A percentile compares a stretch with the other conserved stretches of the same genome.
phyloP scores from a whole-genome alignment of 1,284 basidiomycete genomes.

The Trametes hirsuta region DNA sequence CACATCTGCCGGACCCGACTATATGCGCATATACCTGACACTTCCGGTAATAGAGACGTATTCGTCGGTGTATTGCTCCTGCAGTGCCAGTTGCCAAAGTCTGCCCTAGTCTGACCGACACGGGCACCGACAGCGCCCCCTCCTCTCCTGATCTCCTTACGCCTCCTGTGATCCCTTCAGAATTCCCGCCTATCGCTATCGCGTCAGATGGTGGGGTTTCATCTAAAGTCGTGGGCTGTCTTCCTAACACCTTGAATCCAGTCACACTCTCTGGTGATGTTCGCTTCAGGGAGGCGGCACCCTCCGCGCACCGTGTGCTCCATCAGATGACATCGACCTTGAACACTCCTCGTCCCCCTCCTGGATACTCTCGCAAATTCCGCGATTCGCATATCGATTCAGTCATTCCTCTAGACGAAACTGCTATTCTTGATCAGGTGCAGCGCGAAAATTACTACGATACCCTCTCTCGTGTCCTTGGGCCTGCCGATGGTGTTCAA shows the following conservation, averaged over 20 bases:
- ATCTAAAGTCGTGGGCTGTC: no score
- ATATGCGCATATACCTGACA: slow-evolving; percentile 14
- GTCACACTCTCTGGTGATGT: neutral
- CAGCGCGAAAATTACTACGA: slow-evolving; percentile 57
- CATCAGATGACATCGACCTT: neutral
- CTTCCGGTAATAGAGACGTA: slow-evolving; percentile 9
- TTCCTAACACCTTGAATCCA: neutral
- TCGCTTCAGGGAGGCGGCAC: neutral
- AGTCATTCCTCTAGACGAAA: slow-evolving; percentile 7
- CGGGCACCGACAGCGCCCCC: neutral
- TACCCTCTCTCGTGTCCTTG: slow-evolving; percentile 51
- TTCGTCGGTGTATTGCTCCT: slow-evolving; percentile 11
- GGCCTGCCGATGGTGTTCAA: slow-evolving; percentile 48
- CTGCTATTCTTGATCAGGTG: slow-evolving; percentile 41
- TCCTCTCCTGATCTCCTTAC: slow-evolving; percentile 4
- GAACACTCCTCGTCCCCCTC: slow-evolving; percentile 3
- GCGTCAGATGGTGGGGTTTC: no score
- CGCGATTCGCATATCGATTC: slow-evolving; percentile 15
- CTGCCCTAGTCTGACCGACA: slow-evolving; percentile 2
- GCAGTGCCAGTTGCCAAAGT: neutral
- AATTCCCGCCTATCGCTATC: neutral
- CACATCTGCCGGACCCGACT: neutral
- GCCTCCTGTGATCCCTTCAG: neutral
- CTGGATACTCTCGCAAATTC: slow-evolving; percentile 14
- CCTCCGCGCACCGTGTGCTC: slow-evolving; percentile 1